These are phyloP conservation scores for Cystofilobasidium ferigula DNA, from an alignment of 768 basidiomycete genomes.

Conservation along the genomic window DNA sequence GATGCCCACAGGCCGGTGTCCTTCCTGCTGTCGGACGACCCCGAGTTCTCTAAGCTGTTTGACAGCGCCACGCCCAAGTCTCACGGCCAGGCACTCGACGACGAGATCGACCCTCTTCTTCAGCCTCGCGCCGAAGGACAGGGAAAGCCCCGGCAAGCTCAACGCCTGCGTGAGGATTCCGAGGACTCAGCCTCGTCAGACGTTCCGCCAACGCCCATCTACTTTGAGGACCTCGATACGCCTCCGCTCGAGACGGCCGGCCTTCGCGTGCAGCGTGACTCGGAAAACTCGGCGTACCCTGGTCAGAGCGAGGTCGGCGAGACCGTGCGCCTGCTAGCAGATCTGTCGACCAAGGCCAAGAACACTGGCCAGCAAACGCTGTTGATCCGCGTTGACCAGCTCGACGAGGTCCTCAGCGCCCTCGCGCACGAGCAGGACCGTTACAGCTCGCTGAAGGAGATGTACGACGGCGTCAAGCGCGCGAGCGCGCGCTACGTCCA, in stretches of 20 bases:
- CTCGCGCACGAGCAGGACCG: constrained; percentile 57
- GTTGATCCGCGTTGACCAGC: constrained; percentile 59
- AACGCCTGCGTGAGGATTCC: background rate
- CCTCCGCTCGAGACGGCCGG: background rate
- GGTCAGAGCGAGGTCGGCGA: constrained; percentile 52
- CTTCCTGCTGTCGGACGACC: constrained; percentile 21
- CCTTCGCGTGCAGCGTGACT: constrained; percentile 14
- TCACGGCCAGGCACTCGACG: background rate
- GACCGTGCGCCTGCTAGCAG: constrained; percentile 39
- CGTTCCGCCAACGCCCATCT: background rate
- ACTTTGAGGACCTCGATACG: background rate
- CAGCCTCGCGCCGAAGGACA: background rate
- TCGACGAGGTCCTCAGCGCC: constrained; percentile 57
- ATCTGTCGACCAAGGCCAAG: constrained; percentile 5
- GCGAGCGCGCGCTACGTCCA: constrained; percentile 85
- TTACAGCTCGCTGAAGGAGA: constrained; percentile 54
- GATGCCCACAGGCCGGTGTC: constrained; percentile 24
- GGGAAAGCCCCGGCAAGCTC: background rate
- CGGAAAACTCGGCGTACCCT: constrained; percentile 32
- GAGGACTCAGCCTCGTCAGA: background rate
- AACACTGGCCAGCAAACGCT: constrained; percentile 36
- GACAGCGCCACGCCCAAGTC: background rate
- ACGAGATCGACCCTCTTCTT: background rate
- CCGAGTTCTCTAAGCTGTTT: constrained; percentile 22
- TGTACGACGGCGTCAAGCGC: constrained; percentile 80